A percentile compares a stretch with the other conserved stretches of the same genome.
Conservation (phyloP, 108 stramenopile genomes). For the Thalassiosira profunda region DNA sequence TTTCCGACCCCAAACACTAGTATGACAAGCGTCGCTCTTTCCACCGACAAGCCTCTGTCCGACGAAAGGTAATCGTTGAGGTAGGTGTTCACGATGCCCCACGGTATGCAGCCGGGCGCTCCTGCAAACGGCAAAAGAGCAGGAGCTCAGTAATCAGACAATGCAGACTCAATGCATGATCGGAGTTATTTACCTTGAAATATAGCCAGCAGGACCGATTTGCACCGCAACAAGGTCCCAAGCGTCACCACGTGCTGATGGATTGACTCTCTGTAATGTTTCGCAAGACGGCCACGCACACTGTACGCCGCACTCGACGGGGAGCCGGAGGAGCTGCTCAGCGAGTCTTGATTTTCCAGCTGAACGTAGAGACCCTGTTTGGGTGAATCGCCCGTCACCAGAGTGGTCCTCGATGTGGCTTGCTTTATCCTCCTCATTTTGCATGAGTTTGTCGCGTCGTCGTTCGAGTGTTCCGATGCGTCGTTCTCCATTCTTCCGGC, state of each 20-base stretch:
- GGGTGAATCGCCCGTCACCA: constrained; percentile 7
- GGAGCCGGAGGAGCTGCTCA: background rate
- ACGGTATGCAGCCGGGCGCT: constrained; percentile 89
- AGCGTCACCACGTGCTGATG: constrained; percentile 45
- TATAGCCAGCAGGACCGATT: constrained; percentile 70
- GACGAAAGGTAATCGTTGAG: constrained; percentile 88
- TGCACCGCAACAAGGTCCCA: constrained; percentile 47
- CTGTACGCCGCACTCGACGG: background rate
- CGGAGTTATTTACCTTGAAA: no score
- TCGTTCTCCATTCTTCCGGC: background rate
- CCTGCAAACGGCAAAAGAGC: no score
- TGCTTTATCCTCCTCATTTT: background rate
- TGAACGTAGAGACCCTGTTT: constrained; percentile 16
- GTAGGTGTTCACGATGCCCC: constrained; percentile 84
- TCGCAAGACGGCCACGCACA: background rate
- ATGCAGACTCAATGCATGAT: no score
- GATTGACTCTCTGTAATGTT: constrained; percentile 6
- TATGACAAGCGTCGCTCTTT: constrained; percentile 72
- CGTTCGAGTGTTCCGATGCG: no score
- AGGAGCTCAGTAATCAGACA: no score
- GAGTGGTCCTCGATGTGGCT: constrained; percentile 5
- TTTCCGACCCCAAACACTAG: constrained; percentile 80
- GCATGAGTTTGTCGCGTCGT: no score
- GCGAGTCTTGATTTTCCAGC: background rate
- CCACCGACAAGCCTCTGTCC: constrained; percentile 78